A percentile compares a stretch with the other conserved stretches of the same genome.
Evolutionary conservation across 768 basidiomycete genomes (phyloP).

Genomic region (Lactarius indigo): DNA sequence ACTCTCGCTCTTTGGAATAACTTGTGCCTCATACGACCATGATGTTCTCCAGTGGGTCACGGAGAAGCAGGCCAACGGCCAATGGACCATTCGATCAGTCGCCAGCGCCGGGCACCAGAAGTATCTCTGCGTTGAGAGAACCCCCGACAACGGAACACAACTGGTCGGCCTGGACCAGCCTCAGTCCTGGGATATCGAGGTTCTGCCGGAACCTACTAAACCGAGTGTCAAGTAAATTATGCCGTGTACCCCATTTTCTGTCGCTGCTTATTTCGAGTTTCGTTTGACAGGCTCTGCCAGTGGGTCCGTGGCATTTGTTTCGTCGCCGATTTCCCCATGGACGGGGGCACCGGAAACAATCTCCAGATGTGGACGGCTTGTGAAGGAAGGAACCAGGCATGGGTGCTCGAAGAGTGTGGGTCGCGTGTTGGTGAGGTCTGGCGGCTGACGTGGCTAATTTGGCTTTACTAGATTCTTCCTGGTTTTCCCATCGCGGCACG

Average conservation of each 20-base stretch:
- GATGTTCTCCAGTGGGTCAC: background rate
- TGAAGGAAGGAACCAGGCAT: background rate
- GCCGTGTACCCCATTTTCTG: background rate
- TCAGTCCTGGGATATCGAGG: background rate
- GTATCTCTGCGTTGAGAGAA: background rate
- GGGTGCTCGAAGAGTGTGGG: constrained; percentile 4
- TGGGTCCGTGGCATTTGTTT: background rate
- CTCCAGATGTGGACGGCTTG: background rate
- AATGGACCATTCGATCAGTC: background rate
- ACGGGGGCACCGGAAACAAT: background rate
- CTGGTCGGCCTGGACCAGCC: background rate
- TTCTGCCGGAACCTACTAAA: background rate
- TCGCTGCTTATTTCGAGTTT: background rate
- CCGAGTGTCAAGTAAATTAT: background rate
- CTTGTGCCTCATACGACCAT: background rate
- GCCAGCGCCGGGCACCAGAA: background rate
- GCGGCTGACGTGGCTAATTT: background rate
- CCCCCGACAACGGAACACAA: background rate
- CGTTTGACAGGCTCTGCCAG: background rate
- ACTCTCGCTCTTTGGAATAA: background rate
- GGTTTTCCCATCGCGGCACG: too few relatives aligned
- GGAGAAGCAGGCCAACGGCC: background rate
- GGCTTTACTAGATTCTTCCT: background rate
- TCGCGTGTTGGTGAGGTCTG: background rate
- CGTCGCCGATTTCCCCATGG: background rate